phyloP scores from a whole-genome alignment of 257 asterid species.

The Ehretia macrophylla region DNA sequence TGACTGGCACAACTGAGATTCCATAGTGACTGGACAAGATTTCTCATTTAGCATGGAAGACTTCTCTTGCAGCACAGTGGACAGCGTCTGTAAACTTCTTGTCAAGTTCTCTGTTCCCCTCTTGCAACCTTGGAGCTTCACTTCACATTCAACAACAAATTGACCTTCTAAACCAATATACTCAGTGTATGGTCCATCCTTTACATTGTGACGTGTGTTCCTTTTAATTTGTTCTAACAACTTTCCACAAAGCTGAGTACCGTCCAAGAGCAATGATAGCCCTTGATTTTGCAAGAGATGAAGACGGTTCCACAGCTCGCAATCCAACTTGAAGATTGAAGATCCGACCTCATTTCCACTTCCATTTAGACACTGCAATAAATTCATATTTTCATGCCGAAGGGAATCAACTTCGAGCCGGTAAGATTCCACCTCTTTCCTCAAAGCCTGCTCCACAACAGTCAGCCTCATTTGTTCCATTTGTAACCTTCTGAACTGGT shows the following conservation, averaged over 20 bases:
- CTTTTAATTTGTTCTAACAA: conserved; percentile 56
- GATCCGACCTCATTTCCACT: conserved; percentile 53
- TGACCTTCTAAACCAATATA: conserved; percentile 44
- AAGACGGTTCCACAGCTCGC: conserved; percentile 64
- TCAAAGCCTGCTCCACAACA: conserved; percentile 76
- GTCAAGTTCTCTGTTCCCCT: conserved; percentile 64
- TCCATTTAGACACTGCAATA: conserved; percentile 68
- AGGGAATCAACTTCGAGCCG: conserved; percentile 72
- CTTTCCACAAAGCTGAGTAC: conserved; percentile 68
- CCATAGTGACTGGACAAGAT: conserved; percentile 19
- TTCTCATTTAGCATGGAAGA: conserved; percentile 34
- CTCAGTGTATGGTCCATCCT: conserved; percentile 26
- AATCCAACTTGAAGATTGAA: conserved; percentile 76
- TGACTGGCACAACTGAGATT: conserved; percentile 18
- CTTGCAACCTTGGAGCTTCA: conserved; percentile 79
- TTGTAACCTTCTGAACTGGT: conserved; percentile 55
- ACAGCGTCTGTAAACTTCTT: conserved; percentile 47
- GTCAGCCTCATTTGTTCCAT: conserved; percentile 79
- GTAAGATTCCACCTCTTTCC: conserved; percentile 87
- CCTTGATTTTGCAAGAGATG: conserved; percentile 74
- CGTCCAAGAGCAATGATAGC: conserved; percentile 59
- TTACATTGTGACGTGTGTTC: conserved; percentile 30
- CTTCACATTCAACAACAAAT: conserved; percentile 75
- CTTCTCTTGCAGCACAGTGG: conserved; percentile 50
- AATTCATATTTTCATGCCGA: conserved; percentile 74